These are phyloP conservation scores for Ilex aquifolium DNA, from an alignment of 257 asterid genomes.

Conservation along the genomic window DNA sequence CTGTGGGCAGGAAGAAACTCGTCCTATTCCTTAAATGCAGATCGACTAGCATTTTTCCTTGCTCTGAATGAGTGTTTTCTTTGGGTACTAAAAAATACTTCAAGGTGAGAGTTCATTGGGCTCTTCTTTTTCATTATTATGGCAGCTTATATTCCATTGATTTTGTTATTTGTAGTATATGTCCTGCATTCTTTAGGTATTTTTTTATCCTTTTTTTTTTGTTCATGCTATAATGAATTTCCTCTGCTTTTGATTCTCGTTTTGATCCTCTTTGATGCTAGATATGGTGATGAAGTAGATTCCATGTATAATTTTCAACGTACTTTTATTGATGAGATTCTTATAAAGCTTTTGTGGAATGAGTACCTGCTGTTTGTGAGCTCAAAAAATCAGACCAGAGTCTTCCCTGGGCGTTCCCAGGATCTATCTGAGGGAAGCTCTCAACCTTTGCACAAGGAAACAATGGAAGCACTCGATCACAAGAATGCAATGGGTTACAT, in stretches of 20 bases:
- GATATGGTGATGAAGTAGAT: constrained; percentile 57
- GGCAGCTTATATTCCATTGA: background rate
- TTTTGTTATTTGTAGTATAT: constrained; percentile 8
- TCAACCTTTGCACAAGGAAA: constrained; percentile 39
- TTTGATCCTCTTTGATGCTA: constrained; percentile 29
- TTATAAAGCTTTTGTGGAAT: constrained; percentile 69
- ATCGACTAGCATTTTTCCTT: constrained; percentile 54
- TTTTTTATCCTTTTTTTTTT: constrained; percentile 13
- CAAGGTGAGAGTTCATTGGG: constrained; percentile 48
- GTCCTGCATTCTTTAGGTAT: background rate
- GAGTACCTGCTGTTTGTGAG: constrained; percentile 48
- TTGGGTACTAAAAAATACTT: constrained; percentile 68
- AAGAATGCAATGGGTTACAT: constrained; percentile 46
- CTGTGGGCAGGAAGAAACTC: constrained; percentile 85
- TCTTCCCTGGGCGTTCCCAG: constrained; percentile 21
- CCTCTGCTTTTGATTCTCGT: constrained; percentile 3
- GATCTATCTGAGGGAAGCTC: constrained; percentile 28
- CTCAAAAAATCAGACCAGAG: constrained; percentile 37
- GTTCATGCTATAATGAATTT: constrained; percentile 15
- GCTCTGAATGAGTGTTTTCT: constrained; percentile 76
- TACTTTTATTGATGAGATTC: constrained; percentile 52
- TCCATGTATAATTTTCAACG: constrained; percentile 36
- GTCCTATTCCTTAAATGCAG: constrained; percentile 51
- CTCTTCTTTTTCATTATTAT: constrained; percentile 4
- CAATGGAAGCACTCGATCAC: constrained; percentile 41